Evolutionary conservation across 2,329 filamentous ascomycete species (phyloP).

Genomic region (Neofusicoccum kwambonambiense): DNA sequence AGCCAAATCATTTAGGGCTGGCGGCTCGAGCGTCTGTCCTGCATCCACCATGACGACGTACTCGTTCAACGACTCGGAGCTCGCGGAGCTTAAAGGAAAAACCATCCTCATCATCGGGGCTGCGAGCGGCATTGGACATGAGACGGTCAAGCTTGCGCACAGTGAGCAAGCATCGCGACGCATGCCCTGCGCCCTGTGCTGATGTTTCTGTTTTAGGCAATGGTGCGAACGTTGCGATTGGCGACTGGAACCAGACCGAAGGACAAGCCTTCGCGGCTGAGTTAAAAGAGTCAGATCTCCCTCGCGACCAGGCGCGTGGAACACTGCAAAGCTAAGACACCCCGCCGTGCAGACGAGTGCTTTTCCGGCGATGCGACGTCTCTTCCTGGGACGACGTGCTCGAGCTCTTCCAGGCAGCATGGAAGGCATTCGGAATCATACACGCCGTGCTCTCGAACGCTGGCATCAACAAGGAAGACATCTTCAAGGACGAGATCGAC

Average conservation of each 20-base stretch:
- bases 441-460: slow-evolving; percentile 19
- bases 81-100: slow-evolving; percentile 20
- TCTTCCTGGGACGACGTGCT: slow-evolving; percentile 5
- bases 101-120: slow-evolving; percentile 26
- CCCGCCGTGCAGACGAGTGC: not conserved
- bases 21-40: no score
- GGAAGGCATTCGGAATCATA: slow-evolving; percentile 14
- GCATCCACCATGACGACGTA: not conserved
- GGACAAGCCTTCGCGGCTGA: slow-evolving; percentile 20
- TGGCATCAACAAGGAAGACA: slow-evolving; percentile 19
- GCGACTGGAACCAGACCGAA: slow-evolving; percentile 22
- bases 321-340: not conserved
- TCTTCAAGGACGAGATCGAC: slow-evolving; percentile 19
- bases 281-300: slow-evolving; percentile 1
- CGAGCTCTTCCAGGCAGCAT: slow-evolving; percentile 8
- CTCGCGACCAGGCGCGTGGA: no score
- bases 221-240: slow-evolving; percentile 26
- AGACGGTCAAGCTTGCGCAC: slow-evolving; percentile 24
- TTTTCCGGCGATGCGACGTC: slow-evolving; percentile 12
- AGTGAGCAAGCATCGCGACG: slow-evolving; percentile 13
- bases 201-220: slow-evolving; percentile 18
- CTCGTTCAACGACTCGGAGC: not conserved
- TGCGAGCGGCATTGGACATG: slow-evolving; percentile 25
- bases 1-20: no score
- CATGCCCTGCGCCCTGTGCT: no score